These are phyloP conservation scores for Suillus tomentosus DNA, from an alignment of 768 basidiomycete species.

Conservation along the genomic window DNA sequence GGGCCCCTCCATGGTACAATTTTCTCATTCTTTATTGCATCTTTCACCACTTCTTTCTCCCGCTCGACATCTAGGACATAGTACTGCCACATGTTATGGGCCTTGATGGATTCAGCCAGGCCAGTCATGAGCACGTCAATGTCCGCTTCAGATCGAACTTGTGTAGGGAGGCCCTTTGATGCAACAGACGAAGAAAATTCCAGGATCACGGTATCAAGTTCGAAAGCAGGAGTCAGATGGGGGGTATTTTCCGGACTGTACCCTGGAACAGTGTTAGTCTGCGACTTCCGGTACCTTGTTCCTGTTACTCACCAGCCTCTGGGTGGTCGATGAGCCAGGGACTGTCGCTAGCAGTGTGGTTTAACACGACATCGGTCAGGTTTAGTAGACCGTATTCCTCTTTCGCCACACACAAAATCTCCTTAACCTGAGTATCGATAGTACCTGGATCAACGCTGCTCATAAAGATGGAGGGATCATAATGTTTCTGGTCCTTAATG, in stretches of 20 bases:
- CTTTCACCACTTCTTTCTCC: constrained; percentile 58
- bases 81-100: constrained; percentile 87
- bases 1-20: constrained; percentile 63
- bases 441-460: constrained; percentile 44
- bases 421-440: constrained; percentile 58
- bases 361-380: constrained; percentile 94
- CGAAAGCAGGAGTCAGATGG: constrained; percentile 89
- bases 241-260: constrained; percentile 91
- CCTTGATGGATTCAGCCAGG: constrained; percentile 60
- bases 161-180: constrained; percentile 70
- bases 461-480: constrained; percentile 75
- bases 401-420: constrained; percentile 67
- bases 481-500: constrained; percentile 82
- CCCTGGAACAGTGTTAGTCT: constrained; percentile 46
- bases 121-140: constrained; percentile 65
- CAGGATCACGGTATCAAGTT: constrained; percentile 86
- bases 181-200: constrained; percentile 72
- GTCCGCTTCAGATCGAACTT: constrained; percentile 65
- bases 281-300: background rate
- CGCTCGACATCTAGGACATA: constrained; percentile 80
- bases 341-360: constrained; percentile 95
- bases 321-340: constrained; percentile 92
- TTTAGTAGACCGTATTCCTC: constrained; percentile 88
- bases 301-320: constrained; percentile 72
- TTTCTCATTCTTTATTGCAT: constrained; percentile 34